Evolutionary conservation across 495 filamentous ascomycete species (phyloP).

Genomic region (Saxophila tyrrhenica): DNA sequence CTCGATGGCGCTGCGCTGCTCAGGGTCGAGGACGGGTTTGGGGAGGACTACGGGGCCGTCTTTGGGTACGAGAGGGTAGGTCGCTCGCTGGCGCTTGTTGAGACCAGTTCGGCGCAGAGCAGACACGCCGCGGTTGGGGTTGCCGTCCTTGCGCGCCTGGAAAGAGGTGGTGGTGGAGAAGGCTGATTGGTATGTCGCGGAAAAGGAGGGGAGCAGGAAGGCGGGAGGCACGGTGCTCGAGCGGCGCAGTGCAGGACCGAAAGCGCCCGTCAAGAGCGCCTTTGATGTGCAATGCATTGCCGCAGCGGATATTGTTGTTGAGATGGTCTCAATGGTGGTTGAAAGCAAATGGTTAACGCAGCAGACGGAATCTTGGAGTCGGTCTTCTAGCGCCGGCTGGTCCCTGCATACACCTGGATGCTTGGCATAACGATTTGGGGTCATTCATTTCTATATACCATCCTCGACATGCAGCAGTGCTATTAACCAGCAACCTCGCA

Average conservation of each 20-base stretch:
- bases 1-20: constrained; percentile 38
- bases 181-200: neutral
- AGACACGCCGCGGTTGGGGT: constrained; percentile 65
- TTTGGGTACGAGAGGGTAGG: constrained; percentile 39
- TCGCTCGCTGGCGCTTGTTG: constrained; percentile 24
- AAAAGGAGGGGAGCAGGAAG: constrained; percentile 19
- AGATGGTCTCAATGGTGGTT: too few relatives aligned
- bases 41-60: constrained; percentile 62
- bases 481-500: too few relatives aligned
- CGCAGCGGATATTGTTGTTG: too few relatives aligned
- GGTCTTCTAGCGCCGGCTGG: too few relatives aligned
- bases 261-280: constrained; percentile 1
- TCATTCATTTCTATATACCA: too few relatives aligned
- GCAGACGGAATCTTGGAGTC: too few relatives aligned
- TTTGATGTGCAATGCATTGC: constrained; percentile 6
- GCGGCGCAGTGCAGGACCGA: neutral
- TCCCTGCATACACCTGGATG: too few relatives aligned
- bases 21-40: constrained; percentile 48
- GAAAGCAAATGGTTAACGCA: too few relatives aligned
- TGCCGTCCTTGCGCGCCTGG: constrained; percentile 43
- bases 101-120: constrained; percentile 57
- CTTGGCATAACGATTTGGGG: too few relatives aligned
- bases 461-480: too few relatives aligned
- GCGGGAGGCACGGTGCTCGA: constrained; percentile 7
- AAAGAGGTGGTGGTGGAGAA: constrained; percentile 30